A percentile compares a stretch with the other conserved stretches of the same genome.
Evolutionary conservation across 768 basidiomycete genomes (phyloP).

Genomic region (Mycena polygramma): DNA sequence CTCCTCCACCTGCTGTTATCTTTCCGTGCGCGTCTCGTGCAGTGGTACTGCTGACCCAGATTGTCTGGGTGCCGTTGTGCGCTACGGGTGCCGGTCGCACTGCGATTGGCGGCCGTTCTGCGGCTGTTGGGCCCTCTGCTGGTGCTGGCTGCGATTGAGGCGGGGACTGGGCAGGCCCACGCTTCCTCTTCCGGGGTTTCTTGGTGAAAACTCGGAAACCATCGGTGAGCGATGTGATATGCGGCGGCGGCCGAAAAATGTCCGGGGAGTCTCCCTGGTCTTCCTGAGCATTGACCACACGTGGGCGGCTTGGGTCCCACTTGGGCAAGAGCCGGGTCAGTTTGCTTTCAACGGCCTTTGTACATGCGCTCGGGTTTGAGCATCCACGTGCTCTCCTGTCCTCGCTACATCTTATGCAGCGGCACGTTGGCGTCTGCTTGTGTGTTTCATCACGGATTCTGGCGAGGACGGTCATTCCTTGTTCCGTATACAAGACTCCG

Average conservation of each 20-base stretch:
- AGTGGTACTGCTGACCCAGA: background rate
- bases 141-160: no score
- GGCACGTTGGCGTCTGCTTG: background rate
- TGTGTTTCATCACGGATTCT: background rate
- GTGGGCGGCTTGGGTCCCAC: conserved; percentile 14
- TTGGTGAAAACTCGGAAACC: conserved; percentile 19
- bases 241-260: background rate
- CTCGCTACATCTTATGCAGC: background rate
- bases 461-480: background rate
- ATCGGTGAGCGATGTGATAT: background rate
- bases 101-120: no score
- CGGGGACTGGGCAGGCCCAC: background rate
- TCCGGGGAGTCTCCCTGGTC: background rate
- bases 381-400: background rate
- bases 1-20: background rate
- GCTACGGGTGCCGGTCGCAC: no score
- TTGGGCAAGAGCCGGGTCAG: conserved; percentile 9
- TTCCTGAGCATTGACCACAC: background rate
- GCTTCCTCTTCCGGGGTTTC: background rate
- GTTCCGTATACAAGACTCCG: background rate
- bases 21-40: background rate
- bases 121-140: no score
- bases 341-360: background rate
- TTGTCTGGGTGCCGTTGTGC: no score
- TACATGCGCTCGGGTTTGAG: conserved; percentile 12